phyloP scores from a whole-genome alignment of 139 green algal species.

The Nannochloris sp. region DNA sequence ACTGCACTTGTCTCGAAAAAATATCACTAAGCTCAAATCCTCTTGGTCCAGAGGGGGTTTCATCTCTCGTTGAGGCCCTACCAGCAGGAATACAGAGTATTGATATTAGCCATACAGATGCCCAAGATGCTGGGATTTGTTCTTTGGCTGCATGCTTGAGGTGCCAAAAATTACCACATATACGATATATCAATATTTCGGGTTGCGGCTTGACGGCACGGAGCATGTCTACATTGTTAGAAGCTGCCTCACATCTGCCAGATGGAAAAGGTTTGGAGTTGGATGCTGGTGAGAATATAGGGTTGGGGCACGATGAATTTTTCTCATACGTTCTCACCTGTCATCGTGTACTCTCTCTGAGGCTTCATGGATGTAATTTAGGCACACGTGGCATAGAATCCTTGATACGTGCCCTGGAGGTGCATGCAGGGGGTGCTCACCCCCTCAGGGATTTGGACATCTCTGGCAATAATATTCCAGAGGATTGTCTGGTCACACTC shows the following conservation, averaged over 20 bases:
- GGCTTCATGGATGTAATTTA: neutral
- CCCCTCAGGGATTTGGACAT: slow-evolving; percentile 27
- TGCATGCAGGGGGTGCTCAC: neutral
- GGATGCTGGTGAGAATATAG: too few species aligned
- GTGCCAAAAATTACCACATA: neutral
- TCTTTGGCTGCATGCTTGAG: neutral
- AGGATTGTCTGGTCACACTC: slow-evolving; percentile 8
- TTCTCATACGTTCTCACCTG: too few species aligned
- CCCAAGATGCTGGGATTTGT: neutral
- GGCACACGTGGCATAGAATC: neutral
- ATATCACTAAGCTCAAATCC: slow-evolving; percentile 2
- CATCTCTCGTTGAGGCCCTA: neutral
- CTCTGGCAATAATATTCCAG: slow-evolving; percentile 17
- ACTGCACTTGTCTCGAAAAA: neutral
- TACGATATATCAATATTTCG: slow-evolving; percentile 8
- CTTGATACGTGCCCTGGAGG: neutral
- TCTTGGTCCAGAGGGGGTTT: neutral
- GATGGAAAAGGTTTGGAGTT: too few species aligned
- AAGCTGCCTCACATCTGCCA: too few species aligned
- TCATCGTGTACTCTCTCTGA: too few species aligned
- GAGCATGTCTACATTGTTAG: too few species aligned
- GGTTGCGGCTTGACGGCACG: neutral
- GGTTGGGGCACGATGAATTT: too few species aligned
- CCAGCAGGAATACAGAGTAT: slow-evolving; percentile 1
- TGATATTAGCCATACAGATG: slow-evolving; percentile 1